Evolutionary conservation across 306 rosid species (phyloP).

Genomic region (Ochetophila trinervis): DNA sequence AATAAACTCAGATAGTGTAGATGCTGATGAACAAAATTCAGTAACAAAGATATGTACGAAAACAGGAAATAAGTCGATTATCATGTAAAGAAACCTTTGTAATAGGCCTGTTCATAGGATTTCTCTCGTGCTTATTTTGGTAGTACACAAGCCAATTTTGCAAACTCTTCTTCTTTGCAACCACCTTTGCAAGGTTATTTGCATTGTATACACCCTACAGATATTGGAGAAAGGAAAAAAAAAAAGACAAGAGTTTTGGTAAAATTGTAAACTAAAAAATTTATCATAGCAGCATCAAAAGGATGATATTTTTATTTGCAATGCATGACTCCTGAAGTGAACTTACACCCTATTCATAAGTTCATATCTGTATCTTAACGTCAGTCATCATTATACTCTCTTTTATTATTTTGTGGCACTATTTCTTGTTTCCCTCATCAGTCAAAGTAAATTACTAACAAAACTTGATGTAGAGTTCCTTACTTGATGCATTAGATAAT

Average conservation of each 20-base stretch:
- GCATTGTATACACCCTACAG: conserved; percentile 77
- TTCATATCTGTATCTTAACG: neutral
- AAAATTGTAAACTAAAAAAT: neutral
- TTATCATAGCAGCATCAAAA: neutral
- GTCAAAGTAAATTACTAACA: neutral
- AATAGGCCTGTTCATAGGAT: conserved; percentile 49
- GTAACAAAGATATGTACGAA: neutral
- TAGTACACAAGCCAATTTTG: conserved; percentile 67
- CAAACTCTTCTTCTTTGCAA: conserved; percentile 49
- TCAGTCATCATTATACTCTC: no score
- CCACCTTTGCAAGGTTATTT: conserved; percentile 67
- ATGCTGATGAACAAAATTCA: conserved; percentile 2
- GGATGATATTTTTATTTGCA: neutral
- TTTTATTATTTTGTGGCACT: neutral
- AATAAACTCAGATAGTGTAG: conserved; percentile 17
- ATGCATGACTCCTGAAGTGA: neutral
- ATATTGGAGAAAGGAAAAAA: conserved; percentile 4
- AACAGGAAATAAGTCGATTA: neutral
- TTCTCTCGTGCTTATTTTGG: conserved; percentile 72
- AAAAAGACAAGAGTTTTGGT: neutral
- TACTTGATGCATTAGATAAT: conserved; percentile 85
- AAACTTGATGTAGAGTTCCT: conserved; percentile 18
- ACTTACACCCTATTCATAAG: neutral
- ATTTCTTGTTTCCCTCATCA: conserved; percentile 4
- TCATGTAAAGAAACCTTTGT: conserved; percentile 63